These are phyloP conservation scores for Xanthoconium separans DNA, from an alignment of 1,284 basidiomycete species.

Conservation along the genomic window DNA sequence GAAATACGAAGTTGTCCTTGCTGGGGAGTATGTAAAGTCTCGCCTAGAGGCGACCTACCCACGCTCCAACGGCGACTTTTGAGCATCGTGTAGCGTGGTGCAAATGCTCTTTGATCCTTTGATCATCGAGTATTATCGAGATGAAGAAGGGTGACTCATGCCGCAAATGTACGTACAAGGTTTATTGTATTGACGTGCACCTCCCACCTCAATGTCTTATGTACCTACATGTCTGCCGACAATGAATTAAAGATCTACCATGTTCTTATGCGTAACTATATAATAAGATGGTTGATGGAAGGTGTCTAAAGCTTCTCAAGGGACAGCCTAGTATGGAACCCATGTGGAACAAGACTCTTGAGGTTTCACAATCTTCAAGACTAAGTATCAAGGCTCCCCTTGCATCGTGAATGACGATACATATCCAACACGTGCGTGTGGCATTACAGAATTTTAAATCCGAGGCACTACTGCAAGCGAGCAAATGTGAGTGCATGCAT, in stretches of 20 bases:
- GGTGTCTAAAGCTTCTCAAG: background rate
- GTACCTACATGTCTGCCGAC: background rate
- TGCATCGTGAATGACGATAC: background rate
- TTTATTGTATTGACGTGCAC: background rate
- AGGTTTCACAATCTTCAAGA: constrained; percentile 1
- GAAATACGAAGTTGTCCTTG: constrained; percentile 62
- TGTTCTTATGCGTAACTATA: background rate
- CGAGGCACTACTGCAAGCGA: background rate
- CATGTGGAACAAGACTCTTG: background rate
- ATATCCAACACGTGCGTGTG: background rate
- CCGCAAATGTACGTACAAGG: constrained; percentile 11
- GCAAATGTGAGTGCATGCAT: background rate
- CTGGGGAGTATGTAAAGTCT: constrained; percentile 66
- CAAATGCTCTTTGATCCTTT: background rate
- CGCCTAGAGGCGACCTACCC: constrained; percentile 57
- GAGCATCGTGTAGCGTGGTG: background rate
- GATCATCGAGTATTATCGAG: background rate
- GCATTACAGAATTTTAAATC: constrained; percentile 4
- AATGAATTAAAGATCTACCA: constrained; percentile 1
- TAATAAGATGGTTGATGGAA: background rate
- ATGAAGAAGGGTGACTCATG: background rate
- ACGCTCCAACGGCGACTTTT: constrained; percentile 21
- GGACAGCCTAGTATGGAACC: background rate
- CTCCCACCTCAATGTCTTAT: background rate
- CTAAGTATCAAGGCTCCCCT: background rate